phyloP scores from a whole-genome alignment of 192 early-diverging fungal species.

The Podila minutissima region DNA sequence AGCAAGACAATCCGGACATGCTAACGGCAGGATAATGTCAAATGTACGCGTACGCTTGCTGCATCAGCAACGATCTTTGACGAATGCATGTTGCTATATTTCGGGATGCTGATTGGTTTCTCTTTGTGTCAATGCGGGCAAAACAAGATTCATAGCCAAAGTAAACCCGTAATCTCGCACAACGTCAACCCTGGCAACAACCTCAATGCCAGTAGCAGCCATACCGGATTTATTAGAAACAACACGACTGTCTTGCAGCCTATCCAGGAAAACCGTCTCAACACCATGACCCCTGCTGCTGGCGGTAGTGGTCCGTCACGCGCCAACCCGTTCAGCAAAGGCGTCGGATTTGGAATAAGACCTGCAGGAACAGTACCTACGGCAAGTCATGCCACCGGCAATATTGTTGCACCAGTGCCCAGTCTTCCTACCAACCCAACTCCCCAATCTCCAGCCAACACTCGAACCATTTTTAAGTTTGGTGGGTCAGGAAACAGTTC shows the following conservation, averaged over 20 bases:
- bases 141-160: too few relatives aligned
- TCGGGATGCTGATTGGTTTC: neutral
- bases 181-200: neutral
- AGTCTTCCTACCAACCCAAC: neutral
- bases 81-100: neutral
- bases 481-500: neutral
- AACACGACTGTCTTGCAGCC: neutral
- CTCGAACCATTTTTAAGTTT: neutral
- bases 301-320: neutral
- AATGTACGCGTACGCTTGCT: neutral
- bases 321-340: slow-evolving; percentile 2
- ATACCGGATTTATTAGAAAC: neutral
- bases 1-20: neutral
- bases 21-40: neutral
- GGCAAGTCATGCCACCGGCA: neutral
- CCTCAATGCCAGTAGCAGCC: neutral
- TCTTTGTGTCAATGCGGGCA: neutral
- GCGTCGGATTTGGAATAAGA: neutral
- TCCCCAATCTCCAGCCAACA: neutral
- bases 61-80: neutral
- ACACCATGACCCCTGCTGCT: neutral
- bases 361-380: neutral
- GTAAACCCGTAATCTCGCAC: neutral
- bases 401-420: neutral
- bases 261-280: neutral